Evolutionary conservation across 495 filamentous ascomycete species (phyloP).

Genomic region (Hyaloscypha variabilis): DNA sequence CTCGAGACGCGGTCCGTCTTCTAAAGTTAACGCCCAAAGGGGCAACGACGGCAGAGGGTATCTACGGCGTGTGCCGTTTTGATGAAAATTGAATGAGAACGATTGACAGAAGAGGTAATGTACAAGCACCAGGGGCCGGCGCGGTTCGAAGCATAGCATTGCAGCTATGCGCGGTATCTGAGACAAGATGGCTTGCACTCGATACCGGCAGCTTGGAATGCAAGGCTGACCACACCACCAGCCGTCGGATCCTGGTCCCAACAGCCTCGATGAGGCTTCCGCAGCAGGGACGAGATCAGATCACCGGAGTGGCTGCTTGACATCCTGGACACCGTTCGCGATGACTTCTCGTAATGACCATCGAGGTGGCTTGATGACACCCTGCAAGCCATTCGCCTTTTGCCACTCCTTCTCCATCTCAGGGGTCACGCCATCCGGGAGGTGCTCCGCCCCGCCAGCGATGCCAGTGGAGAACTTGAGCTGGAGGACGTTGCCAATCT

Average conservation of each 20-base stretch:
- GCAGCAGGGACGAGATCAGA: constrained; percentile 10
- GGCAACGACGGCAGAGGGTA: constrained; percentile 15
- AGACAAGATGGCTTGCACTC: background rate
- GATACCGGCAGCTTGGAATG: background rate
- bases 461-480: constrained; percentile 95
- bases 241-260: background rate
- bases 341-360: constrained; percentile 85
- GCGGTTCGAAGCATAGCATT: background rate
- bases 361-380: constrained; percentile 65
- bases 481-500: constrained; percentile 89
- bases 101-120: constrained; percentile 9
- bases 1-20: constrained; percentile 1
- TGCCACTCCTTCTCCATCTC: constrained; percentile 75
- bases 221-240: constrained; percentile 7
- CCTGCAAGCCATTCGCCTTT: constrained; percentile 55
- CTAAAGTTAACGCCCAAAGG: background rate
- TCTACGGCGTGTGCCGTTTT: constrained; percentile 12
- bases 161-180: background rate
- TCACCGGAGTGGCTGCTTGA: constrained; percentile 69
- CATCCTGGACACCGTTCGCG: constrained; percentile 75
- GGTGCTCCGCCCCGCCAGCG: constrained; percentile 80
- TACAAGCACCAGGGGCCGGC: constrained; percentile 10
- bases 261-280: constrained; percentile 13
- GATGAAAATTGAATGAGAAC: constrained; percentile 5
- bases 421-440: constrained; percentile 65